phyloP scores from a whole-genome alignment of 192 early-diverging fungal genomes.

The Obelidium mucronatum region DNA sequence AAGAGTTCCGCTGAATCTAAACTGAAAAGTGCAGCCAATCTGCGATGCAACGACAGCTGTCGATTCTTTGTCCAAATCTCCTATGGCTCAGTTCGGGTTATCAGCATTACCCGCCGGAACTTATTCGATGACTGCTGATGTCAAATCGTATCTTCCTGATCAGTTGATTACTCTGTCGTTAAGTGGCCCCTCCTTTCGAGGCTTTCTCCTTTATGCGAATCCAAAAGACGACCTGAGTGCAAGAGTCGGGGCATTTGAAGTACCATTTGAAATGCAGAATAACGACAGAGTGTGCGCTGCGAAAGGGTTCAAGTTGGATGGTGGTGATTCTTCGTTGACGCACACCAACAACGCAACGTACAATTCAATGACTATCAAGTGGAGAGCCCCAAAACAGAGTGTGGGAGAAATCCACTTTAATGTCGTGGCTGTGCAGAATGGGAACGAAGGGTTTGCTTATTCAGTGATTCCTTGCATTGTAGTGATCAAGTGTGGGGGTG shows the following conservation, averaged over 20 bases:
- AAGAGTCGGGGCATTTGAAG: conserved; percentile 13
- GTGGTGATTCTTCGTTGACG: not conserved
- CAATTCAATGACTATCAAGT: not conserved
- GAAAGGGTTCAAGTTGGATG: not conserved
- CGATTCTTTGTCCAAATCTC: not conserved
- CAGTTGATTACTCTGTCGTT: conserved; percentile 11
- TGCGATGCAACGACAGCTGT: not conserved
- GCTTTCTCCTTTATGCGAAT: conserved; percentile 7
- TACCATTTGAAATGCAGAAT: conserved; percentile 14
- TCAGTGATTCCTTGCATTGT: not conserved
- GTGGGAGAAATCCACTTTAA: conserved; percentile 7
- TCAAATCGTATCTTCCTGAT: not conserved
- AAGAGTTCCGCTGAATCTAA: too few relatives aligned
- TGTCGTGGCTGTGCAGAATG: not conserved
- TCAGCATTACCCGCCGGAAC: not conserved
- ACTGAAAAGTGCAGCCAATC: not conserved
- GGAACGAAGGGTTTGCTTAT: not conserved
- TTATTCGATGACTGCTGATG: conserved; percentile 7
- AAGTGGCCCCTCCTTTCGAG: conserved; percentile 20
- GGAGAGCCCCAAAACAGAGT: not conserved
- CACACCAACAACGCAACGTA: not conserved
- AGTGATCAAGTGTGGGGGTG: not conserved
- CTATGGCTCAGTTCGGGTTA: not conserved
- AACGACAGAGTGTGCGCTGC: not conserved
- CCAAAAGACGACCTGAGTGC: not conserved